Conservation (phyloP, 768 basidiomycete genomes). For the Dendrothele bispora region DNA sequence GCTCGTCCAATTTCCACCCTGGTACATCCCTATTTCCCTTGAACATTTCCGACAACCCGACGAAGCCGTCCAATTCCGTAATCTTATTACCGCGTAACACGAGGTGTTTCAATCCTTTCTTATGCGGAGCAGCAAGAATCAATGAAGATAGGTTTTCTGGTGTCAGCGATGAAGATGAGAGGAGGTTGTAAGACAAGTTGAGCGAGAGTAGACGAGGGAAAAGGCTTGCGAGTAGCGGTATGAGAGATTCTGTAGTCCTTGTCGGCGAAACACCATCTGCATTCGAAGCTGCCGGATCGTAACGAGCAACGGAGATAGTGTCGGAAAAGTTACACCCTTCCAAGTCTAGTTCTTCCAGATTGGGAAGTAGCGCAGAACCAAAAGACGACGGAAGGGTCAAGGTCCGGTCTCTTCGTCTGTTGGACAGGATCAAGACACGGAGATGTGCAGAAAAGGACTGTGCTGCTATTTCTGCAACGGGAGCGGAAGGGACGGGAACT, state of each 20-base stretch:
- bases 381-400: slow-evolving; percentile 50
- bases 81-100: slow-evolving; percentile 70
- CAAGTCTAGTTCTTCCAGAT: slow-evolving; percentile 70
- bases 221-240: slow-evolving; percentile 59
- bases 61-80: slow-evolving; percentile 60
- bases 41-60: slow-evolving; percentile 60
- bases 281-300: slow-evolving; percentile 16
- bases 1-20: slow-evolving; percentile 77
- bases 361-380: slow-evolving; percentile 51
- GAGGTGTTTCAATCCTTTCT: slow-evolving; percentile 63
- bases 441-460: slow-evolving; percentile 64
- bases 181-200: slow-evolving; percentile 72
- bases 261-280: slow-evolving; percentile 34
- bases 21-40: slow-evolving; percentile 61
- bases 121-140: slow-evolving; percentile 45
- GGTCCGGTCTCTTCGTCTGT: slow-evolving; percentile 65
- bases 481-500: slow-evolving; percentile 67
- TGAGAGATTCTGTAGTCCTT: slow-evolving; percentile 50
- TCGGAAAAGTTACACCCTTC: slow-evolving; percentile 75
- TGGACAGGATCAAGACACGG: slow-evolving; percentile 56
- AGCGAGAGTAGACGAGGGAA: slow-evolving; percentile 73
- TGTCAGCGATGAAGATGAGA: slow-evolving; percentile 55
- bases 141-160: slow-evolving; percentile 45
- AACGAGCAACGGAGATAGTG: slow-evolving; percentile 47
- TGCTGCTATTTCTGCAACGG: slow-evolving; percentile 56